phyloP scores from a whole-genome alignment of 148 eudicot genomes.

The Bassia scoparia region DNA sequence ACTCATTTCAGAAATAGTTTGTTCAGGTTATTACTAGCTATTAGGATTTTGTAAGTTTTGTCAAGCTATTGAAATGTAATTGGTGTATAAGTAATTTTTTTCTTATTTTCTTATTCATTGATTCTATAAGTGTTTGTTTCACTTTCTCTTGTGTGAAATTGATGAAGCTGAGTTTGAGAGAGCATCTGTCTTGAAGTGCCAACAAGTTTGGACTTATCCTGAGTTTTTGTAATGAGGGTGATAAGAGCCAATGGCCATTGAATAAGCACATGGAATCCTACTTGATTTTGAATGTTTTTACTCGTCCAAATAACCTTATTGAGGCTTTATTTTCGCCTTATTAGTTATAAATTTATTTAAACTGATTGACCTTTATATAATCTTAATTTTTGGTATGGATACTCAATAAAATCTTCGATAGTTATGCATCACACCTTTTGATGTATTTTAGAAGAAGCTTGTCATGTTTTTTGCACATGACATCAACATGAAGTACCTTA shows the following conservation, averaged over 20 bases:
- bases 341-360: too few relatives aligned
- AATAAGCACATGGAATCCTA: neutral
- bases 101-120: slow-evolving; percentile 23
- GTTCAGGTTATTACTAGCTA: neutral
- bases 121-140: slow-evolving; percentile 26
- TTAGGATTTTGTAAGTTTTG: slow-evolving; percentile 9
- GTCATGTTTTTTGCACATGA: too few relatives aligned
- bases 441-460: too few relatives aligned
- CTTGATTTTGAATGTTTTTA: too few relatives aligned
- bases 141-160: neutral
- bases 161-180: neutral
- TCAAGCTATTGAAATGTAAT: slow-evolving; percentile 12
- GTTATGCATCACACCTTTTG: too few relatives aligned
- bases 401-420: too few relatives aligned
- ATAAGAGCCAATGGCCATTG: neutral
- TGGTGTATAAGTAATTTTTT: too few relatives aligned
- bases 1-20: neutral
- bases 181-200: neutral
- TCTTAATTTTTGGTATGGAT: too few relatives aligned
- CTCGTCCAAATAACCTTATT: too few relatives aligned
- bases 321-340: too few relatives aligned
- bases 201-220: neutral
- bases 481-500: too few relatives aligned
- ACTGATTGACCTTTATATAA: too few relatives aligned
- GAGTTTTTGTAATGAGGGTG: neutral